Evolutionary conservation across 768 basidiomycete species (phyloP), one percentile per base, ranked within the genome.

Genomic region (Lactifluus rugatus): DNA sequence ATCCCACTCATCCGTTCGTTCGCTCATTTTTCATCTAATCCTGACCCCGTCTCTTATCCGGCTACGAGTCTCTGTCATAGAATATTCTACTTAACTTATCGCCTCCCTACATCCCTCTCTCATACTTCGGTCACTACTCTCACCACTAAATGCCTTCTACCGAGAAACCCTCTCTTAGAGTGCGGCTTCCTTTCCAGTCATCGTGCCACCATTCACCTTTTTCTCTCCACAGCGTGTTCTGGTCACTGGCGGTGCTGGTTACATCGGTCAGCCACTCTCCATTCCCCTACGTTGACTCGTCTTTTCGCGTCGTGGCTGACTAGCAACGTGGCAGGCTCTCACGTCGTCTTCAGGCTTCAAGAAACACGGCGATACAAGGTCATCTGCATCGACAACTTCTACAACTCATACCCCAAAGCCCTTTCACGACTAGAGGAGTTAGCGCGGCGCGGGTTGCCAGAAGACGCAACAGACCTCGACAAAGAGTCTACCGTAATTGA

Each of bases 321-420:
- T 46, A 28, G 60, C 42, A 50, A 56, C 57, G 41, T 31, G 48
- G 60, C 68, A 93, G 95, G 93, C 68, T 95, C 94, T 26, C 96
- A 99, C 73, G 86, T 97, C 69, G 84, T 97, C 63, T 90, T 87
- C 59, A 77, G 82, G 48, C 76, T 96, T 41, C 84, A 96, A 64
- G 80, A 89, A 68, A 91, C 93, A 13, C 82, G 92, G 58, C 77
- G 84, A 62, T 99, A 89, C 80, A 89, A 88, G 69, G 92, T 97
- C 66, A 83, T 97, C 63, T 87, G 93, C 23, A 80, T 98, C 66
- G 96, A 99, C 76, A 98, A 98, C 76, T 77, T 87, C 75, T 84
- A 93, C 73, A 99, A 99, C 70, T 93, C 96, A 2, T 82, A 83
- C 64, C 83, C 89, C 2, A 75, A 76, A 21, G 82, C 92, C 2